phyloP scores from a whole-genome alignment of 2,329 filamentous ascomycete genomes.

The Hirsutella minnesotensis region DNA sequence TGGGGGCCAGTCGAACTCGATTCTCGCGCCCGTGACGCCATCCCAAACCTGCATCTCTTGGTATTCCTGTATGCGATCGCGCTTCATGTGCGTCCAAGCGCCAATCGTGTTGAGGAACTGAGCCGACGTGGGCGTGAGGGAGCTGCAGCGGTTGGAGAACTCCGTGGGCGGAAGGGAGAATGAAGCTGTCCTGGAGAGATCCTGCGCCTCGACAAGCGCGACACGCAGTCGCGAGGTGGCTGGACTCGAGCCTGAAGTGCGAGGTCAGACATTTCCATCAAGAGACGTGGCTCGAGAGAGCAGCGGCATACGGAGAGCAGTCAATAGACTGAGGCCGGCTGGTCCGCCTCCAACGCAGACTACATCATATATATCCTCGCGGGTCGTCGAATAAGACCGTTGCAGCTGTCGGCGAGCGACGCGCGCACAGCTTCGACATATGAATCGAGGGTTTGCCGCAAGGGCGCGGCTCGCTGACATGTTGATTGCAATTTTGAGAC shows the following conservation, averaged over 20 bases:
- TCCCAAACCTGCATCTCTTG: slow-evolving; percentile 99
- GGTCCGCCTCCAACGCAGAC: slow-evolving; percentile 86
- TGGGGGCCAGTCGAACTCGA: slow-evolving; percentile 71
- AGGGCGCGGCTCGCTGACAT: slow-evolving; percentile 8
- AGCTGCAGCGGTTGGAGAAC: slow-evolving; percentile 93
- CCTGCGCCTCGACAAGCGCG: slow-evolving; percentile 82
- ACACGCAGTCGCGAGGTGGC: slow-evolving; percentile 67
- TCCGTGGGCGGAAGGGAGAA: slow-evolving; percentile 55
- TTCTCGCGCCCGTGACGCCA: slow-evolving; percentile 73
- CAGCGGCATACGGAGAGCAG: slow-evolving; percentile 52
- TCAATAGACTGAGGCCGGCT: slow-evolving; percentile 72
- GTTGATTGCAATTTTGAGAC: not conserved
- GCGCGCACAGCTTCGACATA: slow-evolving; percentile 36
- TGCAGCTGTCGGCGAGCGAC: slow-evolving; percentile 22
- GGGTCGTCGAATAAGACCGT: slow-evolving; percentile 29
- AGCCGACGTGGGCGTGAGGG: slow-evolving; percentile 81
- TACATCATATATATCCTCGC: slow-evolving; percentile 77
- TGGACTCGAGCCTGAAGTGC: slow-evolving; percentile 55
- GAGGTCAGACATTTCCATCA: not conserved
- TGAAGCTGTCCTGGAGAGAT: slow-evolving; percentile 56
- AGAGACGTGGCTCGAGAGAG: not conserved
- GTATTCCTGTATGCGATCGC: slow-evolving; percentile 69
- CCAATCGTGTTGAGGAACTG: slow-evolving; percentile 72
- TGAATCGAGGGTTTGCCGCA: slow-evolving; percentile 17
- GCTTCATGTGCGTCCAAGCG: slow-evolving; percentile 68